Conservation (phyloP, 129 eudicot genomes). For the Oenanthe sinensis region DNA sequence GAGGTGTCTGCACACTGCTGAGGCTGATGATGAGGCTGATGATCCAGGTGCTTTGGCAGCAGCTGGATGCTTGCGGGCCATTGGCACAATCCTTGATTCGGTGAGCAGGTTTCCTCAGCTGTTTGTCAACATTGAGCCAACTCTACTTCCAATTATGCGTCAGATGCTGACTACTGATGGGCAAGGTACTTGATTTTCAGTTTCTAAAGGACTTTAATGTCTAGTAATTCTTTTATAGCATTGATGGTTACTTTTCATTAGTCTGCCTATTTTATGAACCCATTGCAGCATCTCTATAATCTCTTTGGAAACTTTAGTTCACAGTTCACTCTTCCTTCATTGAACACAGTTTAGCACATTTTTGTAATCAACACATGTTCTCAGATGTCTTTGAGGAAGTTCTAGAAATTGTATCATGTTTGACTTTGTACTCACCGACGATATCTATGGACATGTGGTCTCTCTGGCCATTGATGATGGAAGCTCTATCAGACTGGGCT, state of each 20-base stretch:
- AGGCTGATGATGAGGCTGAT: constrained; percentile 87
- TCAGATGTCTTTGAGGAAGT: constrained; percentile 96
- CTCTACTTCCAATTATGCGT: constrained; percentile 72
- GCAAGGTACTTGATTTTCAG: constrained; percentile 44
- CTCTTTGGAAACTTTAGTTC: background rate
- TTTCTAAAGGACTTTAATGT: background rate
- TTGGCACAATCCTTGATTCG: constrained; percentile 93
- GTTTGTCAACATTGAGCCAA: constrained; percentile 70
- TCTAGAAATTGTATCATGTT: constrained; percentile 82
- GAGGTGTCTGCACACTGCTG: constrained; percentile 79
- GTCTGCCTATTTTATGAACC: background rate
- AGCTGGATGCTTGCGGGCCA: constrained; percentile 96
- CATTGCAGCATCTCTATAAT: background rate
- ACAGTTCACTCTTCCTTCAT: no score
- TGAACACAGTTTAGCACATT: background rate
- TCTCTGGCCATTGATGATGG: constrained; percentile 93
- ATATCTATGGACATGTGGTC: constrained; percentile 98
- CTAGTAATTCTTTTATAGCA: background rate
- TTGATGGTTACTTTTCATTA: background rate
- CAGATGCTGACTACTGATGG: constrained; percentile 85
- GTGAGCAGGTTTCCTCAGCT: constrained; percentile 87
- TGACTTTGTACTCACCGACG: constrained; percentile 89
- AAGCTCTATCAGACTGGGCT: constrained; percentile 95
- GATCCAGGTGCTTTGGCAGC: constrained; percentile 99
- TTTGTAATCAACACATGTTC: constrained; percentile 12